A percentile compares a stretch with the other conserved stretches of the same genome.
These are phyloP conservation scores for Thelonectria discophora DNA, from an alignment of 2,329 filamentous ascomycete species.

Conservation along the genomic window DNA sequence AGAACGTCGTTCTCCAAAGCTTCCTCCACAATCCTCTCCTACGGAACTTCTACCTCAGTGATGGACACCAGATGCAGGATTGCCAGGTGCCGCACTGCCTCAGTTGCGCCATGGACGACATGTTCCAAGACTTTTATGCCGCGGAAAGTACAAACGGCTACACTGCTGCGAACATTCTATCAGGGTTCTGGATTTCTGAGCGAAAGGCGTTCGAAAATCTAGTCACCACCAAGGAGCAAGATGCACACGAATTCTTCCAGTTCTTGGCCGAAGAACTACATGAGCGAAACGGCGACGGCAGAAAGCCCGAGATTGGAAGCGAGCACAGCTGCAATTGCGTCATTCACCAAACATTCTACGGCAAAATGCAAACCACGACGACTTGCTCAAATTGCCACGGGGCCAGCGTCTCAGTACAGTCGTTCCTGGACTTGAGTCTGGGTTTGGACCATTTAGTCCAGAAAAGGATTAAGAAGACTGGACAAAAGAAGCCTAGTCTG, in stretches of 20 bases:
- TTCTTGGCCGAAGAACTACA: constrained; percentile 94
- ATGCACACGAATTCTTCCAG: constrained; percentile 97
- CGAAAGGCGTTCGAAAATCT: constrained; percentile 76
- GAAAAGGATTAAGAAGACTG: constrained; percentile 66
- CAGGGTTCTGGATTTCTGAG: constrained; percentile 89
- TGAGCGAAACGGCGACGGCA: constrained; percentile 77
- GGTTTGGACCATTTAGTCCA: constrained; percentile 82
- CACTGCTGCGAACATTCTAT: constrained; percentile 87
- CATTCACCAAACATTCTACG: constrained; percentile 93
- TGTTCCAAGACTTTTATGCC: constrained; percentile 77
- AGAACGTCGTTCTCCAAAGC: constrained; percentile 94
- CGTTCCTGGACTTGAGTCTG: constrained; percentile 89
- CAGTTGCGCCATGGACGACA: constrained; percentile 76
- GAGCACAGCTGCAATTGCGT: constrained; percentile 83
- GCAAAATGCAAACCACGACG: constrained; percentile 88
- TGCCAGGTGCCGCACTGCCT: constrained; percentile 72
- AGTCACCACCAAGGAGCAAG: constrained; percentile 93
- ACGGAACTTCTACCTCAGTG: constrained; percentile 89
- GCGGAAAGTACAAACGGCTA: constrained; percentile 86
- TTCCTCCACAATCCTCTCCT: constrained; percentile 94
- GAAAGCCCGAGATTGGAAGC: constrained; percentile 66
- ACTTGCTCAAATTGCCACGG: constrained; percentile 90
- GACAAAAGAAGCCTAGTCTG: constrained; percentile 53
- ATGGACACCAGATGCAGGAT: constrained; percentile 82
- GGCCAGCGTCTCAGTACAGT: constrained; percentile 83